Percentiles rank a stretch among this genome's conserved stretches.
Evolutionary conservation across 257 asterid species (phyloP).

Genomic region (Eustoma russellianum): DNA sequence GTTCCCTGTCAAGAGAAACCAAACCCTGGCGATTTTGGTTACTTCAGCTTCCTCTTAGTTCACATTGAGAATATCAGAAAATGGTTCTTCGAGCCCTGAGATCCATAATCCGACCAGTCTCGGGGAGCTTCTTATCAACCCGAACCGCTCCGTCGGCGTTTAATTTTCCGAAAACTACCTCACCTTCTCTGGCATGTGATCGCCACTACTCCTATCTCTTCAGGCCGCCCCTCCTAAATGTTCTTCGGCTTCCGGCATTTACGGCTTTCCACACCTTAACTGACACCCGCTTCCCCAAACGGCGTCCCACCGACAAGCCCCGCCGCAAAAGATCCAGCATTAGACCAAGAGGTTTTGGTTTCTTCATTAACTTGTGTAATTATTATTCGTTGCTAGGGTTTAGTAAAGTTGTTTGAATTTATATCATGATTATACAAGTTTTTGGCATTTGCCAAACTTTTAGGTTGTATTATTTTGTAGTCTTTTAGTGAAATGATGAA

Average conservation of each 20-base stretch:
- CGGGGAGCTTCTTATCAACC: constrained; percentile 27
- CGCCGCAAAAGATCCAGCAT: constrained; percentile 57
- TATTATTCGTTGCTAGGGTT: too few species aligned
- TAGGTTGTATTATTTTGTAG: neutral
- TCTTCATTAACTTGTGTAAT: neutral
- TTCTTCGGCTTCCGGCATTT: constrained; percentile 37
- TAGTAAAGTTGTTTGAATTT: too few species aligned
- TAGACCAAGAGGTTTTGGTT: constrained; percentile 52
- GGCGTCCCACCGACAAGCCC: constrained; percentile 53
- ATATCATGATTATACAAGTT: too few species aligned
- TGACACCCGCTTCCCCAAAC: constrained; percentile 57
- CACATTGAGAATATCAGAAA: neutral
- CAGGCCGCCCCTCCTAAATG: constrained; percentile 28
- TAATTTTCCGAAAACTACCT: constrained; percentile 16
- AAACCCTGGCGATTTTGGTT: too few species aligned
- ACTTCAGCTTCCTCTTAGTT: too few species aligned
- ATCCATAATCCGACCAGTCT: constrained; percentile 49
- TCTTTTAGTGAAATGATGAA: neutral
- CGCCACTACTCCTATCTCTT: constrained; percentile 19
- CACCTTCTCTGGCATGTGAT: constrained; percentile 10
- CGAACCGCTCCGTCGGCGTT: constrained; percentile 13
- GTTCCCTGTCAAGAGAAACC: too few species aligned
- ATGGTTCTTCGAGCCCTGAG: constrained; percentile 58
- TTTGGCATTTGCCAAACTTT: too few species aligned
- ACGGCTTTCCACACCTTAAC: constrained; percentile 66